Conservation (phyloP, 2,329 filamentous ascomycete species). For the Fusarium heterosporum region DNA sequence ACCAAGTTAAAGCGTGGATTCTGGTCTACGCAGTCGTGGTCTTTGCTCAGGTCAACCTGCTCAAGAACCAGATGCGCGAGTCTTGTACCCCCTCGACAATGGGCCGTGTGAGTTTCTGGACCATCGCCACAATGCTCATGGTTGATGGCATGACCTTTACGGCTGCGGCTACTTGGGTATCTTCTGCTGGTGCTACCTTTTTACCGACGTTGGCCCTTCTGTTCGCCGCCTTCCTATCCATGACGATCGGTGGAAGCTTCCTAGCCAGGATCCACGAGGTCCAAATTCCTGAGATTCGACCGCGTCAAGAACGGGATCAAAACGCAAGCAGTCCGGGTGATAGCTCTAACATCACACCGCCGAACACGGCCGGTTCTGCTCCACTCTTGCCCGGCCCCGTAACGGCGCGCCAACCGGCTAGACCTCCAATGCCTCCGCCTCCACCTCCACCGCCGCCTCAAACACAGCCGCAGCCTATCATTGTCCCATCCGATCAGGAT, state of each 20-base stretch:
- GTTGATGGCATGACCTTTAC: conserved; percentile 71
- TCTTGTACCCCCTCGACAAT: conserved; percentile 75
- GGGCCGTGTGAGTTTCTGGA: conserved; percentile 74
- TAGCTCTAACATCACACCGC: conserved; percentile 35
- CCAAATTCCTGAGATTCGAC: conserved; percentile 66
- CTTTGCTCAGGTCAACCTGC: conserved; percentile 69
- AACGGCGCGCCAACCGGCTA: conserved; percentile 49
- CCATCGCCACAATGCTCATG: conserved; percentile 70
- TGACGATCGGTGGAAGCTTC: conserved; percentile 68
- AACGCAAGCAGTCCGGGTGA: conserved; percentile 29
- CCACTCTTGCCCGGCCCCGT: conserved; percentile 57
- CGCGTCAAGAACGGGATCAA: conserved; percentile 56
- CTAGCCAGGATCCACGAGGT: conserved; percentile 70
- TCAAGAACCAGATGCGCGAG: conserved; percentile 74
- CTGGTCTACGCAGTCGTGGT: conserved; percentile 67
- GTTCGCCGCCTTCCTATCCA: conserved; percentile 64
- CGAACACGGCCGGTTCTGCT: conserved; percentile 44
- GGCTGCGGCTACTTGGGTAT: conserved; percentile 66
- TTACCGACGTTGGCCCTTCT: conserved; percentile 67
- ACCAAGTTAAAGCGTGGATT: conserved; percentile 69
- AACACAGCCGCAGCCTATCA: conserved; percentile 61
- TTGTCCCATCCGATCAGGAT: conserved; percentile 73
- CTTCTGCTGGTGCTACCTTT: conserved; percentile 67
- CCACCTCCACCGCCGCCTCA: no score
- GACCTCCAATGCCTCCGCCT: conserved; percentile 33